Conservation (phyloP, 257 asterid species). For the Solanum bulbocastanum region DNA sequence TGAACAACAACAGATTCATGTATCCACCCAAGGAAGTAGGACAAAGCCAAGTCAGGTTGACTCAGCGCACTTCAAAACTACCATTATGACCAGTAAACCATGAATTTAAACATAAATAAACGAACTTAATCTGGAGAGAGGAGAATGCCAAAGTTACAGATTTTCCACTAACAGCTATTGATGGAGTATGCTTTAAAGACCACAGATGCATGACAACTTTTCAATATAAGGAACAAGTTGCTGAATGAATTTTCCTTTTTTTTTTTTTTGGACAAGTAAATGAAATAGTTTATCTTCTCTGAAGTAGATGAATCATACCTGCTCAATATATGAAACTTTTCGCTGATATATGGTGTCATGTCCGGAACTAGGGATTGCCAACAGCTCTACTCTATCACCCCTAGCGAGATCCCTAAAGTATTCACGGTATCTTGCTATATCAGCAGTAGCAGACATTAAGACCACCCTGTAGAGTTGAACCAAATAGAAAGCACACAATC, state of each 20-base stretch:
- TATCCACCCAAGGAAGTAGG: not conserved
- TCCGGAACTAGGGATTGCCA: slow-evolving; percentile 69
- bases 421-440: slow-evolving; percentile 73
- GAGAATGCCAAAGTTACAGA: not conserved
- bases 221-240: not conserved
- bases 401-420: slow-evolving; percentile 86
- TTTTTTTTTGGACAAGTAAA: not conserved
- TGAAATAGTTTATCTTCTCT: not conserved
- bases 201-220: not conserved
- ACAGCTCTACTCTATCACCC: slow-evolving; percentile 82
- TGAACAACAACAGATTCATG: not conserved
- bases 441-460: slow-evolving; percentile 98
- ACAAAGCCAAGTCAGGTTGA: not conserved
- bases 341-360: slow-evolving; percentile 49
- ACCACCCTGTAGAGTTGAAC: slow-evolving; percentile 66
- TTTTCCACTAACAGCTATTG: not conserved
- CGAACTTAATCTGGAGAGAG: not conserved
- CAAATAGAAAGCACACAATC: not conserved
- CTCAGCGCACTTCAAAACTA: not conserved
- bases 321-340: slow-evolving; percentile 69
- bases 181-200: not conserved
- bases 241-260: not conserved
- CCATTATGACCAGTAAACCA: not conserved
- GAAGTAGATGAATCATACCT: slow-evolving; percentile 30
- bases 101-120: not conserved